Evolutionary conservation across 768 basidiomycete genomes (phyloP).

Genomic region (Macrolepiota fuliginosa): DNA sequence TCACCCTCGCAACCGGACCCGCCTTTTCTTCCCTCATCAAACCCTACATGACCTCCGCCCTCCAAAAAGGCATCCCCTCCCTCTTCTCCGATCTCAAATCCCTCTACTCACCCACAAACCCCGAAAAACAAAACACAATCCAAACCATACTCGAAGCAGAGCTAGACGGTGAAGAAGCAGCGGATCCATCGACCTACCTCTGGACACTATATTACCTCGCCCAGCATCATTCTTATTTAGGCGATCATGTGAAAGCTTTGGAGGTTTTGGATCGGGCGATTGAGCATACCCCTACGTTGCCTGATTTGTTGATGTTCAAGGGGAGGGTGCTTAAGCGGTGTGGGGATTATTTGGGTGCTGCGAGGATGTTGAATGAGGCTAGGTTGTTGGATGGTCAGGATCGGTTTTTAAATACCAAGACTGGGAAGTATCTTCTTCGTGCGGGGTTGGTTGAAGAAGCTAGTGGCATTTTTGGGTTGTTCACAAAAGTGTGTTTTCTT

Average conservation of each 20-base stretch:
- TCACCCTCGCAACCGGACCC: constrained; percentile 65
- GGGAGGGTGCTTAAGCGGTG: constrained; percentile 85
- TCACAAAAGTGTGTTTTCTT: constrained; percentile 82
- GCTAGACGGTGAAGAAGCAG: constrained; percentile 20
- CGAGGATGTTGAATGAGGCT: constrained; percentile 75
- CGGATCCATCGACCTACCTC: constrained; percentile 79
- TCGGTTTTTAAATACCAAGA: constrained; percentile 91
- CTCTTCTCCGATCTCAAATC: constrained; percentile 90
- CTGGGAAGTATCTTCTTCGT: constrained; percentile 85
- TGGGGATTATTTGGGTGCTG: constrained; percentile 78
- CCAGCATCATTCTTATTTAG: constrained; percentile 77
- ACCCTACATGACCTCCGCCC: constrained; percentile 64
- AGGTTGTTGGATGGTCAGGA: constrained; percentile 89
- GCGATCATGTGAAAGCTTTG: constrained; percentile 51
- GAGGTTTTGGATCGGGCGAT: constrained; percentile 64
- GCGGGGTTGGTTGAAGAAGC: constrained; percentile 82
- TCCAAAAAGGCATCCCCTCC: constrained; percentile 88
- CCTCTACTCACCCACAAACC: constrained; percentile 55
- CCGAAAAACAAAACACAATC: constrained; percentile 62
- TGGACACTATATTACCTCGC: constrained; percentile 97
- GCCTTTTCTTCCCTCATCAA: constrained; percentile 64
- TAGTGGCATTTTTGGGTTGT: constrained; percentile 70
- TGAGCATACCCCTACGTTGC: constrained; percentile 88
- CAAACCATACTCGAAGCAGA: constrained; percentile 63
- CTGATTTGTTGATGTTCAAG: constrained; percentile 81